Percentiles rank a stretch among this genome's conserved stretches.
Evolutionary conservation across 495 filamentous ascomycete genomes (phyloP).

Genomic region (Zalerion maritima): DNA sequence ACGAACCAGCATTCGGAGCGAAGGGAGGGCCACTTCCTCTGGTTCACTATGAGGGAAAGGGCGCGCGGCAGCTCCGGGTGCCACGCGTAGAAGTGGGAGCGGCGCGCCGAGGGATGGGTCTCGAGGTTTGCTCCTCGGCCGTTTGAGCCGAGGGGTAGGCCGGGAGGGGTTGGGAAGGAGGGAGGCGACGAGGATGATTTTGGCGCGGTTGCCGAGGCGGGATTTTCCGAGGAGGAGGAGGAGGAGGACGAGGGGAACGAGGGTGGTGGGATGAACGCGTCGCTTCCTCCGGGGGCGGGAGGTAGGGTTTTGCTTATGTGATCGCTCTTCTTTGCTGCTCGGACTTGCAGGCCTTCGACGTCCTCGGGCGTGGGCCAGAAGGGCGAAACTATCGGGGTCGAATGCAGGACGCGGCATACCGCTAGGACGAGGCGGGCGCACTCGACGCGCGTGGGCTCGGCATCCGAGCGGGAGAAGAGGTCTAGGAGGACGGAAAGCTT

Average conservation of each 20-base stretch:
- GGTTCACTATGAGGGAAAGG: slow-evolving; percentile 47
- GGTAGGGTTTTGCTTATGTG: no score
- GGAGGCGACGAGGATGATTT: slow-evolving; percentile 1
- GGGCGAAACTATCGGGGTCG: slow-evolving; percentile 4
- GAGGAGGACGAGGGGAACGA: neutral
- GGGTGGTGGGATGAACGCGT: neutral
- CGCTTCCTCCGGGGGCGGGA: no score
- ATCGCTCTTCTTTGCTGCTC: no score
- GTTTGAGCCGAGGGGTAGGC: neutral
- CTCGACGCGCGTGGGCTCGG: slow-evolving; percentile 57
- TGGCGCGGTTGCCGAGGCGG: neutral
- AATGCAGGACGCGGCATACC: slow-evolving; percentile 45
- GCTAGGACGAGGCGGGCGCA: slow-evolving; percentile 51
- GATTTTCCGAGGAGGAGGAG: neutral
- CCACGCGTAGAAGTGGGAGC: slow-evolving; percentile 35
- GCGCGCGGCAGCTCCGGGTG: slow-evolving; percentile 38
- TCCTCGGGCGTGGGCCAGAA: slow-evolving; percentile 6
- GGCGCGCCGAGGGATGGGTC: slow-evolving; percentile 9
- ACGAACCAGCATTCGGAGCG: slow-evolving; percentile 62
- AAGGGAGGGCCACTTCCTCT: slow-evolving; percentile 54
- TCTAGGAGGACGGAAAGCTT: slow-evolving; percentile 46
- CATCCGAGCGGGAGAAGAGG: slow-evolving; percentile 42
- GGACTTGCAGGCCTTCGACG: no score
- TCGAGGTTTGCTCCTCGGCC: slow-evolving; percentile 6
- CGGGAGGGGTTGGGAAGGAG: neutral